Evolutionary conservation across 345 rosid species (phyloP).

Genomic region (Arabis hirsuta): DNA sequence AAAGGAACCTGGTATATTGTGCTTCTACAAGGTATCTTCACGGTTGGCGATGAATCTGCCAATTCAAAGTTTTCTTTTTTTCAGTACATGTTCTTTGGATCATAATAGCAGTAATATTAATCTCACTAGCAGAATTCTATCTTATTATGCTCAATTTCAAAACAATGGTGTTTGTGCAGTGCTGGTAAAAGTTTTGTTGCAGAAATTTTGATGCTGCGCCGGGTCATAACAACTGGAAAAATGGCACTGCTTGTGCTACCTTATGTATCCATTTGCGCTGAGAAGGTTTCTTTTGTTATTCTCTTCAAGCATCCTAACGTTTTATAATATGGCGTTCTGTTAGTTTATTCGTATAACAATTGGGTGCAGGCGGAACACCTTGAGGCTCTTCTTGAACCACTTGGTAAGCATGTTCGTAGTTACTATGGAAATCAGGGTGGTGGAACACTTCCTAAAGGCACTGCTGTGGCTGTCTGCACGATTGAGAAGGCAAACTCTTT

Average conservation of each 20-base stretch:
- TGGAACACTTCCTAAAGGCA: slow-evolving; percentile 94
- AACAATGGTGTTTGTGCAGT: slow-evolving; percentile 48
- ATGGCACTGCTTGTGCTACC: slow-evolving; percentile 94
- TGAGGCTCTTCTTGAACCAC: slow-evolving; percentile 88
- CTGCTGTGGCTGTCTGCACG: slow-evolving; percentile 97
- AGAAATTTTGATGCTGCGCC: slow-evolving; percentile 93
- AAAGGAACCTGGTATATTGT: slow-evolving; percentile 91
- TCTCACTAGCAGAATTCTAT: slow-evolving; percentile 24
- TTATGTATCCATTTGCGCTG: slow-evolving; percentile 93
- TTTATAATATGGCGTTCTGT: slow-evolving; percentile 22
- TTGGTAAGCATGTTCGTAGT: slow-evolving; percentile 89
- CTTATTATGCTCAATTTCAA: slow-evolving; percentile 24
- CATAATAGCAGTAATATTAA: slow-evolving; percentile 19
- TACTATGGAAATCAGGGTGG: slow-evolving; percentile 98
- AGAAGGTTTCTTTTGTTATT: slow-evolving; percentile 65
- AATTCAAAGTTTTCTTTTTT: slow-evolving; percentile 21
- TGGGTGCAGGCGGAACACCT: slow-evolving; percentile 85
- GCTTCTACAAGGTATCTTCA: slow-evolving; percentile 92
- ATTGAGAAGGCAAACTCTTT: slow-evolving; percentile 97
- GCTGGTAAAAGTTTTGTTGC: slow-evolving; percentile 99
- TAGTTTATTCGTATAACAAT: slow-evolving; percentile 23
- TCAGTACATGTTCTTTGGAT: slow-evolving; percentile 15
- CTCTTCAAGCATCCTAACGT: slow-evolving; percentile 27
- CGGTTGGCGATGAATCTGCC: slow-evolving; percentile 22
- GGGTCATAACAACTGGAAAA: slow-evolving; percentile 80